Conservation (phyloP, 495 filamentous ascomycete species). For the Xylaria intraflava region DNA sequence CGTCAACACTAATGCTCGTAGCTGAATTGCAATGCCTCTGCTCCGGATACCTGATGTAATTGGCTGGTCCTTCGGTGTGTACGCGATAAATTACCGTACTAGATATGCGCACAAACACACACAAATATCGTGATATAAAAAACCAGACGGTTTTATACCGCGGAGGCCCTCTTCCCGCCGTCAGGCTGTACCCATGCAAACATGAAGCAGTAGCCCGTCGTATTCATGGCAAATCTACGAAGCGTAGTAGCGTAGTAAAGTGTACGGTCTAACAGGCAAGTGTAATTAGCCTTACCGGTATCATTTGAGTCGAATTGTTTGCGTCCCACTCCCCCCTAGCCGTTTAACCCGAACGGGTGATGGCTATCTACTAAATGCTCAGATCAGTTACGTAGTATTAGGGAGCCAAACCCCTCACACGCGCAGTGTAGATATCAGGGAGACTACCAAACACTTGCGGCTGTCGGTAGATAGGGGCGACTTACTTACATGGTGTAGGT, state of each 20-base stretch:
- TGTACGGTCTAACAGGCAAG: background rate
- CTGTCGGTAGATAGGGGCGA: too few species aligned
- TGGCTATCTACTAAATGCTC: background rate
- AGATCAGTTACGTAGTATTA: background rate
- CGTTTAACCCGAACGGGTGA: constrained; percentile 4
- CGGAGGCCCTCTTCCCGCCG: background rate
- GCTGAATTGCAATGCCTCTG: too few species aligned
- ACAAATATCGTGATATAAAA: background rate
- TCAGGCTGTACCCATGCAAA: background rate
- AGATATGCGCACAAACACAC: background rate
- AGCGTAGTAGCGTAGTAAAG: too few species aligned
- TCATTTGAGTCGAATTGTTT: background rate
- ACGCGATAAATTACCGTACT: background rate
- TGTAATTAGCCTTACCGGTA: background rate
- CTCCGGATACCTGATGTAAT: too few species aligned
- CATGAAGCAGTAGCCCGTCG: background rate
- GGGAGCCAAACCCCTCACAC: background rate
- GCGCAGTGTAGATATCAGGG: too few species aligned
- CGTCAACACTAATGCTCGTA: too few species aligned
- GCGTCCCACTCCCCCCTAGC: background rate
- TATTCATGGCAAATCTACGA: too few species aligned
- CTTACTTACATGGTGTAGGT: too few species aligned
- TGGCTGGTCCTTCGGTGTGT: background rate
- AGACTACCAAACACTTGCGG: constrained; percentile 10
- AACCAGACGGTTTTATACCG: background rate